phyloP scores from a whole-genome alignment of 352 stramenopile species.

The Pythium biforme region DNA sequence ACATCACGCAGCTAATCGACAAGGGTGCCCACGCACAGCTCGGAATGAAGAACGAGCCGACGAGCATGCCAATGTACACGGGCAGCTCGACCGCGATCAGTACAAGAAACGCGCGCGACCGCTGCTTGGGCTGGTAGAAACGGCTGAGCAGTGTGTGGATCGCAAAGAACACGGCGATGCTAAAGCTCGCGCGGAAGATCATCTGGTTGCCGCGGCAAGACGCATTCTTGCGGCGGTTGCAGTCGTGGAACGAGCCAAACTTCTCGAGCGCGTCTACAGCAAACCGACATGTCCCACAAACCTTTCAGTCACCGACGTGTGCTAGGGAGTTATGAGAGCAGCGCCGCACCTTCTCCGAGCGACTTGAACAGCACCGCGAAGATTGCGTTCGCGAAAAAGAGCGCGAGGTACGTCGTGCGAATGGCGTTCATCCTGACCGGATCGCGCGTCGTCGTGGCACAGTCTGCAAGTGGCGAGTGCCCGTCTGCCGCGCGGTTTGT shows the following conservation, averaged over 20 bases:
- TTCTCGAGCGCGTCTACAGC: slow-evolving; percentile 29
- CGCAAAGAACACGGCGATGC: slow-evolving; percentile 55
- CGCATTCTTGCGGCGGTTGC: slow-evolving; percentile 35
- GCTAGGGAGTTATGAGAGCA: too few species aligned
- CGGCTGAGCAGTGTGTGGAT: slow-evolving; percentile 47
- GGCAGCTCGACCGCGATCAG: slow-evolving; percentile 45
- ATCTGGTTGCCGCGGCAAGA: slow-evolving; percentile 69
- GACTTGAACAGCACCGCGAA: slow-evolving; percentile 65
- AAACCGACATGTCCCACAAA: too few species aligned
- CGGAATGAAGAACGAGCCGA: slow-evolving; percentile 76
- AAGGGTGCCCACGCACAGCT: slow-evolving; percentile 30
- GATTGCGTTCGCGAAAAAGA: slow-evolving; percentile 79
- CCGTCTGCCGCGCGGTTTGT: too few species aligned
- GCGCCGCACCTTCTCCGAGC: slow-evolving; percentile 44
- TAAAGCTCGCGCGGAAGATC: slow-evolving; percentile 69
- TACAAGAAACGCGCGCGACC: slow-evolving; percentile 29
- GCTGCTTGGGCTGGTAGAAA: slow-evolving; percentile 33
- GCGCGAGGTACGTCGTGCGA: slow-evolving; percentile 46
- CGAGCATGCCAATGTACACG: slow-evolving; percentile 45
- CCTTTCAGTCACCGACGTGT: too few species aligned
- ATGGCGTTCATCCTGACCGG: slow-evolving; percentile 32
- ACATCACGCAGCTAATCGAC: not conserved
- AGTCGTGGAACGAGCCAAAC: slow-evolving; percentile 68
- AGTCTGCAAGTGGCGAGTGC: not conserved
- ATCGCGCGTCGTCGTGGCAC: too few species aligned